These are phyloP conservation scores for Tetracladium setigerum DNA, from an alignment of 495 filamentous ascomycete genomes.

Conservation along the genomic window DNA sequence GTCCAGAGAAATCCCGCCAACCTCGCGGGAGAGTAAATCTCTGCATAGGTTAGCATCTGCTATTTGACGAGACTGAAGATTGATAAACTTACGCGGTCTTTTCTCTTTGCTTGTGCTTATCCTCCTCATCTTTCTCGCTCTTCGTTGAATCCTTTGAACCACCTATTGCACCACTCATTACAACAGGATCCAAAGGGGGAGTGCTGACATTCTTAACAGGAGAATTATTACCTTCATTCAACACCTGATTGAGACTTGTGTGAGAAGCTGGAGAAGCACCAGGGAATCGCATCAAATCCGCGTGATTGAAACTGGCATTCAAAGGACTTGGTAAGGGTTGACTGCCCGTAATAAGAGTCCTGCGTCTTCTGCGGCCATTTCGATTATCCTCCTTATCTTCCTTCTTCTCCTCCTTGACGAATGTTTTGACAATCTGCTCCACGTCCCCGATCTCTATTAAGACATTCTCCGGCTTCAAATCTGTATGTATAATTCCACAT, in stretches of 20 bases:
- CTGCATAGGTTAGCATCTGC: slow-evolving; percentile 33
- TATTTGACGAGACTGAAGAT: not conserved
- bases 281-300: slow-evolving; percentile 56
- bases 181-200: slow-evolving; percentile 19
- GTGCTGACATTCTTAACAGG: slow-evolving; percentile 17
- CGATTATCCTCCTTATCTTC: slow-evolving; percentile 80
- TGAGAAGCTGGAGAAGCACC: slow-evolving; percentile 66
- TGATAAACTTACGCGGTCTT: slow-evolving; percentile 75
- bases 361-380: slow-evolving; percentile 84
- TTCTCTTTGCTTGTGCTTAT: slow-evolving; percentile 80
- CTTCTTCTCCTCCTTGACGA: slow-evolving; percentile 79
- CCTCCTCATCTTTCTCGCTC: slow-evolving; percentile 39
- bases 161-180: slow-evolving; percentile 41
- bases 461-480: slow-evolving; percentile 96
- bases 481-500: slow-evolving; percentile 98
- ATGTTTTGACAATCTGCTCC: slow-evolving; percentile 89
- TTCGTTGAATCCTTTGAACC: slow-evolving; percentile 44
- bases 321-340: slow-evolving; percentile 94
- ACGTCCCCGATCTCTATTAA: slow-evolving; percentile 99
- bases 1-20: slow-evolving; percentile 91
- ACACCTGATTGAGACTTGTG: slow-evolving; percentile 74
- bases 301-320: slow-evolving; percentile 78
- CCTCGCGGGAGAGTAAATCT: slow-evolving; percentile 82
- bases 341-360: slow-evolving; percentile 94
- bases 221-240: slow-evolving; percentile 62